Conservation (phyloP, 345 rosid species). For the Populus davidiana region DNA sequence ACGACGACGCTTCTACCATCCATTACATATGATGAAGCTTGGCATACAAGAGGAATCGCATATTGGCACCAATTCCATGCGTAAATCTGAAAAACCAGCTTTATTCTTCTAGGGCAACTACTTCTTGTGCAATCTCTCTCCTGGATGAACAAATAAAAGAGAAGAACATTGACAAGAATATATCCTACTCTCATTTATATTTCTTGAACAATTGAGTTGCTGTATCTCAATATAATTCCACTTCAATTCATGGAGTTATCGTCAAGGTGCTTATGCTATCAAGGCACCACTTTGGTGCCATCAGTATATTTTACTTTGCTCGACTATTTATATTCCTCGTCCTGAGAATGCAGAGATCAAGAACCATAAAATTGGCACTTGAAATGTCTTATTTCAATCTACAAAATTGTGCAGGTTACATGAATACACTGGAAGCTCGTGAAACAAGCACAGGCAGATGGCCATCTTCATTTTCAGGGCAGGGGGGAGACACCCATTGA, state of each 20-base stretch:
- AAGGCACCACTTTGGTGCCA: background rate
- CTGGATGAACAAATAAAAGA: background rate
- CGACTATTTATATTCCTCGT: background rate
- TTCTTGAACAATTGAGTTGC: background rate
- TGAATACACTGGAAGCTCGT: background rate
- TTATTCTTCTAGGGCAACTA: background rate
- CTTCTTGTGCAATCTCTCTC: background rate
- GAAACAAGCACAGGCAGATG: background rate
- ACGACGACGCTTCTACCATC: no score
- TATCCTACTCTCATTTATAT: background rate
- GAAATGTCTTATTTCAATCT: slow-evolving; percentile 1
- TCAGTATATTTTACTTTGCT: background rate
- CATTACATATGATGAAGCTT: no score
- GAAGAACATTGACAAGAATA: background rate
- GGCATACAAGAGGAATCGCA: no score
- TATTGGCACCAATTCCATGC: no score
- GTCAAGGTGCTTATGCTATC: background rate
- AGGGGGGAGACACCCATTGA: no score
- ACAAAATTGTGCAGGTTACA: slow-evolving; percentile 2
- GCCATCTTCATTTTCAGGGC: background rate
- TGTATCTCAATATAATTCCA: background rate
- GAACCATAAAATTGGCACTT: background rate
- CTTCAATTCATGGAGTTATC: background rate
- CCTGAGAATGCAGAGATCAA: background rate
- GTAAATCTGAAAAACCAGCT: no score